These are phyloP conservation scores for Heterobasidion parviporum DNA, from an alignment of 1,284 basidiomycete species.

Conservation along the genomic window DNA sequence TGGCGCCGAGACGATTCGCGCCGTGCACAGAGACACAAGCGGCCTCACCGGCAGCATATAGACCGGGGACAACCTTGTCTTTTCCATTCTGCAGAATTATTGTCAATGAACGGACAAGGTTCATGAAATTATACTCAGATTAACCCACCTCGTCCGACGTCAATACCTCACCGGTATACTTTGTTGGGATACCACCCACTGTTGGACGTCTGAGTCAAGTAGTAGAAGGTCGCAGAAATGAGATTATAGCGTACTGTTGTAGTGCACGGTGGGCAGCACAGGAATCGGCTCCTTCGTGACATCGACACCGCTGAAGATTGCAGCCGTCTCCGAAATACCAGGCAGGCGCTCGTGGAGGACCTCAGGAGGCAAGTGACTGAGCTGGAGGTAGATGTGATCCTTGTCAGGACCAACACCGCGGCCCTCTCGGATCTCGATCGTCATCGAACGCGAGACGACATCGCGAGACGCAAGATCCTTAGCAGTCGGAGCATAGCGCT, in stretches of 20 bases:
- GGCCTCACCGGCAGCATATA: constrained; percentile 98
- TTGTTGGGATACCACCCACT: constrained; percentile 99
- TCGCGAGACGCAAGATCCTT: constrained; percentile 99
- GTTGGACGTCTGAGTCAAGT: constrained; percentile 14
- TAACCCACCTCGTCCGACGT: constrained; percentile 59
- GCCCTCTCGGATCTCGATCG: constrained; percentile 97
- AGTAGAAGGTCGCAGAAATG: neutral
- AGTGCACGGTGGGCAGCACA: constrained; percentile 93
- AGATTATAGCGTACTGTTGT: constrained; percentile 65
- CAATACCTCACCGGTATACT: constrained; percentile 96
- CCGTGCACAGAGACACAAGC: constrained; percentile 99
- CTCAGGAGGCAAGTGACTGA: constrained; percentile 95
- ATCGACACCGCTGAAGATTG: constrained; percentile 98
- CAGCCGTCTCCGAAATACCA: constrained; percentile 99
- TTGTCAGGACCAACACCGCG: constrained; percentile 98
- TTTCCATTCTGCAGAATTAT: constrained; percentile 54
- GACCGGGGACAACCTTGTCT: constrained; percentile 92
- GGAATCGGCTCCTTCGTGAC: constrained; percentile 99
- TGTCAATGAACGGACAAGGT: neutral
- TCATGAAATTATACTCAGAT: neutral
- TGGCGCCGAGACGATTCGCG: constrained; percentile 98
- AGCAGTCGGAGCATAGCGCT: constrained; percentile 97
- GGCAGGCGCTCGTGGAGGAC: constrained; percentile 96
- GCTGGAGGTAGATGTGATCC: constrained; percentile 96
- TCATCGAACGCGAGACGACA: constrained; percentile 99